Evolutionary conservation across 768 basidiomycete species (phyloP), one percentile per base, ranked within the genome.

Genomic region (Agrocybe praecox): DNA sequence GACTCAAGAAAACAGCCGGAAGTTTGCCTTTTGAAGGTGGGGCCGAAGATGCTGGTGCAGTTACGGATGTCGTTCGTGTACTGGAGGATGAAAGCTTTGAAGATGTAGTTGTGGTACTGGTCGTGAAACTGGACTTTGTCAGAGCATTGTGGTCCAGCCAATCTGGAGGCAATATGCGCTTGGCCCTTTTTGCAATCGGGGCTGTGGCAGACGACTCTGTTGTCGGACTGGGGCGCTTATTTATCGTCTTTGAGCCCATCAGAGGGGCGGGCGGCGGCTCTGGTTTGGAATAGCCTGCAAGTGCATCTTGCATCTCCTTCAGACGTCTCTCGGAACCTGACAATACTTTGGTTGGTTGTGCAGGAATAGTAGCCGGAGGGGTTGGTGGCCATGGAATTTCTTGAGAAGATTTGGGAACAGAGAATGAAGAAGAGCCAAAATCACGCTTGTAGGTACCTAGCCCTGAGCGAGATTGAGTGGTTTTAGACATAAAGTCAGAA

Each of bases 1-100:
- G 73, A 70, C 94, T 96, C 56, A 98, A 77, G 60, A 84, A 81
- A 18, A 94, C 72, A 1, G 72, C 58, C 2, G 82, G 47, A 18
- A 67, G 44, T 44, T 55, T 61, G 51, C 77, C 75, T 8, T 64
- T 57, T 5, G 36, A 40, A 14, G 36, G 6, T 40, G 36, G 36
- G 14, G 36, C 36, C 14, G 36, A 15, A 3, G 36, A 40, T n/a
- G n/a, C 36, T 40, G 36, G 12, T 14, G 36, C 5, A 15, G 5
- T 40, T 5, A 12, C 14, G 36, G 36, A 40, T 4, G 36, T 8
- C 33, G 33, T 40, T n/a, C n/a, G 36, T 15, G 6, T 19, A 36
- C 43, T 42, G 43, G 54, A 40, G 14, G 36, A 40, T 12, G 12
- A 40, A n/a, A 12, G n/a, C 24, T 52, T 53, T 40, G 32, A 56